phyloP scores from a whole-genome alignment of 2,329 filamentous ascomycete species.

The Diplodia mutila region DNA sequence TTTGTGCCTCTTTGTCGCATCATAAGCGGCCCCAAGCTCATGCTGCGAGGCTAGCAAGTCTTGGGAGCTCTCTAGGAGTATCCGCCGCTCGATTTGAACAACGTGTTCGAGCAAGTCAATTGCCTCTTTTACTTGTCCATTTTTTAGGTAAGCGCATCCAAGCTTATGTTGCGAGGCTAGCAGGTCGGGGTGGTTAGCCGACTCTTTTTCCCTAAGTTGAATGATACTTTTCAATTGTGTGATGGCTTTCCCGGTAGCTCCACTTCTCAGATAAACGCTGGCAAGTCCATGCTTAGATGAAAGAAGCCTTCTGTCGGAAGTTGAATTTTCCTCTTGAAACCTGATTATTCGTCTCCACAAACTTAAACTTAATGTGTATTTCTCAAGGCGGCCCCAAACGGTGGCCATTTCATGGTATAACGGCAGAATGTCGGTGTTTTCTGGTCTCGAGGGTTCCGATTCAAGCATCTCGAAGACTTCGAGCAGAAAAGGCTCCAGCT shows the following conservation, averaged over 20 bases:
- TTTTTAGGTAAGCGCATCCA: neutral
- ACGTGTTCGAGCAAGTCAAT: neutral
- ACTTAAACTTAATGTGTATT: neutral
- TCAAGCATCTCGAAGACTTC: neutral
- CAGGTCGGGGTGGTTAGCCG: neutral
- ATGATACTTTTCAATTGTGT: neutral
- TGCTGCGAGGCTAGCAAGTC: neutral
- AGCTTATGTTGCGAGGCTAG: neutral
- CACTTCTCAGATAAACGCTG: neutral
- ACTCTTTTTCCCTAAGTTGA: neutral
- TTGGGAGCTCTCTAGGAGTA: neutral
- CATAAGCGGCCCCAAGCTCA: neutral
- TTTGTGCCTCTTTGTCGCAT: neutral
- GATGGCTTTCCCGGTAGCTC: neutral
- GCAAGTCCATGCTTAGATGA: neutral
- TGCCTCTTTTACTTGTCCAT: neutral
- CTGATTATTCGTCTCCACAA: neutral
- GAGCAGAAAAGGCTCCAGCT: neutral
- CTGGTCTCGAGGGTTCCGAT: neutral
- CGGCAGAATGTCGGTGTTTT: neutral
- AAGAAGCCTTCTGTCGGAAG: neutral
- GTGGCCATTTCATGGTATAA: neutral
- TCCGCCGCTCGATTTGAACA: neutral
- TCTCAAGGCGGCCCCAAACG: neutral
- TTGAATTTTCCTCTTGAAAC: neutral